Evolutionary conservation across 2,329 filamentous ascomycete species (phyloP).

Genomic region (Trichophyton rubrum): DNA sequence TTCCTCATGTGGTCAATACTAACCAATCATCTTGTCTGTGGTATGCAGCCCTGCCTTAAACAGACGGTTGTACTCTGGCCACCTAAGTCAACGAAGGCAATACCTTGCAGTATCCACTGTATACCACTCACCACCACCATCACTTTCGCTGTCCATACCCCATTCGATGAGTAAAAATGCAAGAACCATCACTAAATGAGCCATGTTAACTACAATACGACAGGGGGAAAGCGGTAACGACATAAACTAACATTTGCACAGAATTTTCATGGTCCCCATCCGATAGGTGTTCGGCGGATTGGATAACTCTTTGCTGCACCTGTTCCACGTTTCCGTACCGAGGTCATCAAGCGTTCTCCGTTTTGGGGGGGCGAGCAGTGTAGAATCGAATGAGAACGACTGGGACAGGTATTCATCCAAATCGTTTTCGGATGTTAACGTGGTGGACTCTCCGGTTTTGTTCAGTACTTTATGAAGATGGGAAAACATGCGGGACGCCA

Average conservation of each 20-base stretch:
- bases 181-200: slow-evolving; percentile 38
- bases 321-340: slow-evolving; percentile 30
- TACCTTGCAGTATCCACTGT: not conserved
- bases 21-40: slow-evolving; percentile 27
- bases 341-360: slow-evolving; percentile 18
- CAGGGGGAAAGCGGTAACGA: not conserved
- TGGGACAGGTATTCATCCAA: not conserved
- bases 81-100: not conserved
- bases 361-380: not conserved
- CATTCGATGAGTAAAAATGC: slow-evolving; percentile 57
- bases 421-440: not conserved
- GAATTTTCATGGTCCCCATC: not conserved
- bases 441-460: too few species aligned
- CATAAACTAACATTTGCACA: not conserved
- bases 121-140: not conserved
- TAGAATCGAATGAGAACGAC: not conserved
- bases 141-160: slow-evolving; percentile 22
- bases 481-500: not conserved
- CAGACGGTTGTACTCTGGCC: slow-evolving; percentile 38
- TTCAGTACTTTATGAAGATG: not conserved
- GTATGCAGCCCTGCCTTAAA: slow-evolving; percentile 57
- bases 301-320: slow-evolving; percentile 18
- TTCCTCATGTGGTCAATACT: not conserved
- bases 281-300: slow-evolving; percentile 12
- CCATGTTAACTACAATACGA: not conserved